Conservation (phyloP, 352 stramenopile species). For the Globisporangium paroecandrum region DNA sequence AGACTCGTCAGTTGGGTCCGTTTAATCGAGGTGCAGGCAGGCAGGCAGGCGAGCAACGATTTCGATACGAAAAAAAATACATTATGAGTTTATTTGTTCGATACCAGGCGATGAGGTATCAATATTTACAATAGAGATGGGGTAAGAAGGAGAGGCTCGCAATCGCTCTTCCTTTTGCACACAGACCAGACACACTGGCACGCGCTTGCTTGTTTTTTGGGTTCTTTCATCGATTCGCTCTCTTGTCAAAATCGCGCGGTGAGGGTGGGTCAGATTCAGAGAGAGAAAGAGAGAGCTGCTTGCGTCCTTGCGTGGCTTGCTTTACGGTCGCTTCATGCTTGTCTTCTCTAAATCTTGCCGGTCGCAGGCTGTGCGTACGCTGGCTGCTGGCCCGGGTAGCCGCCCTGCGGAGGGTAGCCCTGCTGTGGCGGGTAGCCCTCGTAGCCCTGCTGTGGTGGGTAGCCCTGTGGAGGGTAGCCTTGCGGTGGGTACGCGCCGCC, state of each 20-base stretch:
- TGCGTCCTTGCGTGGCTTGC: neutral
- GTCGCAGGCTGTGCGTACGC: slow-evolving; percentile 12
- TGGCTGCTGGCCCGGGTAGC: slow-evolving; percentile 16
- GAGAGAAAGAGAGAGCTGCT: neutral
- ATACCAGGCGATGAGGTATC: neutral
- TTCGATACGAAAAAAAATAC: slow-evolving; percentile 6
- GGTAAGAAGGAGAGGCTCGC: neutral
- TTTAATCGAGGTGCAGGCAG: neutral
- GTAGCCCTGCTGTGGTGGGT: slow-evolving; percentile 28
- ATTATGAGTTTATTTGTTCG: slow-evolving; percentile 11
- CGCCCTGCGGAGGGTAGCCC: slow-evolving; percentile 28
- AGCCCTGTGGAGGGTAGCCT: slow-evolving; percentile 25
- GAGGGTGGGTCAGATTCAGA: neutral
- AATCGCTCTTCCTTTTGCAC: neutral
- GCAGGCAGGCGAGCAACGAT: neutral
- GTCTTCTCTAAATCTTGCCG: slow-evolving; percentile 10
- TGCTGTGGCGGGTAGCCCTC: slow-evolving; percentile 23
- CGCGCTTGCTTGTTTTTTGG: neutral
- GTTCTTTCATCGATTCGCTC: neutral
- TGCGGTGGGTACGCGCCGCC: slow-evolving; percentile 24
- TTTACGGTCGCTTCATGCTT: neutral
- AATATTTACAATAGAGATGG: slow-evolving; percentile 9
- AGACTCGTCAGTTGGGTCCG: too few species aligned
- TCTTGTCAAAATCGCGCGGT: neutral
- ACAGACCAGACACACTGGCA: neutral